Conservation (phyloP, 768 basidiomycete genomes). For the Brasilioporus rufonigricans region DNA sequence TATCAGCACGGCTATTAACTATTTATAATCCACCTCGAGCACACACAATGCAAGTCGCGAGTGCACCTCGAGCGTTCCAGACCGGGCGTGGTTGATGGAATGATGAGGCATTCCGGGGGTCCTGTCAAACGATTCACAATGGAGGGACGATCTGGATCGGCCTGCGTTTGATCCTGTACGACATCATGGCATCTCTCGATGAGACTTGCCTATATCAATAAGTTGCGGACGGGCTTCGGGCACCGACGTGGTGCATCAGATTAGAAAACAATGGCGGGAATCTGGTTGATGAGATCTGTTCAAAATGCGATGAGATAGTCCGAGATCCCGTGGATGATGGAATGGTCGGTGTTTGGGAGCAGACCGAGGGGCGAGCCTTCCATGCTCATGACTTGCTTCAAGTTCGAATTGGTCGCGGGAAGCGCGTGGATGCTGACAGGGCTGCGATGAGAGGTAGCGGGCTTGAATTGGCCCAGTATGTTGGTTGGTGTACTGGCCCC, state of each 20-base stretch:
- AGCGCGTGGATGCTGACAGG: too few species aligned
- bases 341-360: neutral
- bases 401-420: neutral
- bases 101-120: neutral
- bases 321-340: neutral
- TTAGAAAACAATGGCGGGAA: neutral
- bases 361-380: too few species aligned
- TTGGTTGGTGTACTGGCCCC: too few species aligned
- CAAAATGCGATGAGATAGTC: neutral
- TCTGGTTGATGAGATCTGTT: neutral
- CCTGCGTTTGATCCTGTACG: neutral
- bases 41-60: neutral
- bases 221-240: neutral
- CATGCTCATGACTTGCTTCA: too few species aligned
- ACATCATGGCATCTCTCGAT: too few species aligned
- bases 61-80: constrained; percentile 7
- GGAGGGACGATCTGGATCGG: neutral
- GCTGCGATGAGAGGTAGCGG: too few species aligned
- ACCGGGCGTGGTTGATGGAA: neutral
- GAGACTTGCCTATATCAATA: neutral
- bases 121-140: neutral
- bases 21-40: neutral
- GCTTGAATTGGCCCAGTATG: too few species aligned
- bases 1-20: neutral
- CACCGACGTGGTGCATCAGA: neutral